phyloP scores from a whole-genome alignment of 225 moss, liverwort and hornwort genomes.

The Takakia lepidozioides region DNA sequence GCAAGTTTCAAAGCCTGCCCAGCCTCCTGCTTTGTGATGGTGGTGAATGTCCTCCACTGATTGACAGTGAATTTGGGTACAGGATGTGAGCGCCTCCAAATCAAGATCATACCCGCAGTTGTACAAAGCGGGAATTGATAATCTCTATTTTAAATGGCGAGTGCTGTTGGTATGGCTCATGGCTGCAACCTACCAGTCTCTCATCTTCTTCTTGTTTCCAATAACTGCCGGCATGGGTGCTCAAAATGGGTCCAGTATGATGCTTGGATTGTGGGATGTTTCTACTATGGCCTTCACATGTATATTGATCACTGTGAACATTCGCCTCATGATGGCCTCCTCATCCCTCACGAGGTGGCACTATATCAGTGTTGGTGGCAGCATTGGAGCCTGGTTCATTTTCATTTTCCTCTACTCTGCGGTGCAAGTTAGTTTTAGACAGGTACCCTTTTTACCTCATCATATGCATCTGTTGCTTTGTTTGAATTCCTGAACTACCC shows the following conservation, averaged over 20 bases:
- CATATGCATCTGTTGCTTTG: too few species aligned
- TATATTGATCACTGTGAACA: slow-evolving; percentile 75
- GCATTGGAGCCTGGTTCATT: slow-evolving; percentile 72
- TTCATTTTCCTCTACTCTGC: slow-evolving; percentile 81
- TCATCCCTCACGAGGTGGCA: slow-evolving; percentile 81
- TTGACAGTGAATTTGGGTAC: too few species aligned
- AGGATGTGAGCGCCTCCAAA: slow-evolving; percentile 77
- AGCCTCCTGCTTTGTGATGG: too few species aligned
- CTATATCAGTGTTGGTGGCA: slow-evolving; percentile 78
- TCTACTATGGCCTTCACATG: slow-evolving; percentile 90
- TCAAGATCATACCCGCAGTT: slow-evolving; percentile 71
- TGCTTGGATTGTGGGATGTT: slow-evolving; percentile 84
- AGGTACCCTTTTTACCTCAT: slow-evolving; percentile 22
- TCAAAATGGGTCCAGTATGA: slow-evolving; percentile 48
- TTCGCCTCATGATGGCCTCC: slow-evolving; percentile 88
- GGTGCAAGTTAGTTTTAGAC: slow-evolving; percentile 53
- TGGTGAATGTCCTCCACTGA: too few species aligned
- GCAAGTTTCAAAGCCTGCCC: too few species aligned
- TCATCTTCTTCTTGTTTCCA: slow-evolving; percentile 86
- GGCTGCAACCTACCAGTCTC: slow-evolving; percentile 79
- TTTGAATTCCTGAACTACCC: too few species aligned
- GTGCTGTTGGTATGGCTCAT: slow-evolving; percentile 78
- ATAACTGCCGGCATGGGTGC: slow-evolving; percentile 47
- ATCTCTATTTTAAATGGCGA: slow-evolving; percentile 76
- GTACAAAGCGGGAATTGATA: slow-evolving; percentile 80